Evolutionary conservation across 2,329 filamentous ascomycete genomes (phyloP), one percentile per base, ranked within the genome.

Genomic region (Didymella segeticola): DNA sequence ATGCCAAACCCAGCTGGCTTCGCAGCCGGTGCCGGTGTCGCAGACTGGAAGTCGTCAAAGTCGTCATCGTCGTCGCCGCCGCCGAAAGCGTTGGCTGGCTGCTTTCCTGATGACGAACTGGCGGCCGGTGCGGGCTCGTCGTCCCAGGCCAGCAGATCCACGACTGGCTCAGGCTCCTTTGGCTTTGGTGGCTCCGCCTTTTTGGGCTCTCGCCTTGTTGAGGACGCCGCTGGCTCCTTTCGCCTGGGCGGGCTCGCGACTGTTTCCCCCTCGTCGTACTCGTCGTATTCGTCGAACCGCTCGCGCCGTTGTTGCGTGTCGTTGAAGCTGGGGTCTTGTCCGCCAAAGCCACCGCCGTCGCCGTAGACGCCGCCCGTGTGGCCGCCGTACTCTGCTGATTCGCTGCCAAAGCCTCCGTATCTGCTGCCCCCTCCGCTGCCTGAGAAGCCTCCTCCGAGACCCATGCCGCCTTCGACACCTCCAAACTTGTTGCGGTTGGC

Each of bases 41-140:
- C 93, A 17, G 92, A 96, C 75, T 96, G 91, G 81, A 98, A 98
- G 71, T 99, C 95, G 71, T 98, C 95, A 69, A 98, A 98, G 60
- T 97, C 95, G 63, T 96, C 93, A 60, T 97, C 93, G 45, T 85
- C 86, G 63, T 96, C 93, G 61, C 97, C 93, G 45, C 85, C 86
- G 34, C 75, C 77, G 61, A 79, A 77, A 49, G 76, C 75, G 59
- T 77, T 75, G 27, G 76, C 70, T 53, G 78, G 69, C 38, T 75
- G 67, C 58, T 78, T 77, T 60, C 75, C 61, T 75, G 79, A 79
- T 5, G 81, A 74, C 5, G 81, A 75, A n/a, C 71, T 68, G 12
- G 73, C 69, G 10, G 79, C 73, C 8, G 82, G 79, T 2, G 80
- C 80, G 29, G 89, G 83, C 48, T 96, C 91, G 64, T 85, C 80